These are phyloP conservation scores for Acacia pycnantha DNA, from an alignment of 331 rosid species.

Conservation along the genomic window DNA sequence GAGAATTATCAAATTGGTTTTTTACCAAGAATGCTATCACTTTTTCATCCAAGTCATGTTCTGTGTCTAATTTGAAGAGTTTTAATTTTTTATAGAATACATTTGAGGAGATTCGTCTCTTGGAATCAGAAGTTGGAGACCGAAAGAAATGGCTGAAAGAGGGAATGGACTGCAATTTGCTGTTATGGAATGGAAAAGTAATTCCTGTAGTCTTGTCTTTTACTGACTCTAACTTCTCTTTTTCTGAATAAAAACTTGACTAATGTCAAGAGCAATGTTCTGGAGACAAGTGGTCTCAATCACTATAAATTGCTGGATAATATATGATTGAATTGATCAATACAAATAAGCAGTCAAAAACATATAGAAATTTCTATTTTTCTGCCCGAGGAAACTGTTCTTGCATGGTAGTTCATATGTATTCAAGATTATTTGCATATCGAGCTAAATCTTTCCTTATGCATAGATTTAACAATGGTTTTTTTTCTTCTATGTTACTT, in stretches of 20 bases:
- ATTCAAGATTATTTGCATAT: not conserved
- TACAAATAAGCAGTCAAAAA: not conserved
- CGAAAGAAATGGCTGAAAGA: constrained; percentile 87
- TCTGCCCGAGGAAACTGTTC: not conserved
- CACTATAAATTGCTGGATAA: not conserved
- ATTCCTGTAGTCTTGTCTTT: not conserved
- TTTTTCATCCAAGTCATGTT: not conserved
- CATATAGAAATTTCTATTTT: not conserved
- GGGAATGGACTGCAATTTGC: constrained; percentile 93
- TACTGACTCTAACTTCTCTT: constrained; percentile 8
- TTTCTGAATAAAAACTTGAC: not conserved
- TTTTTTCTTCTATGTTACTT: not conserved
- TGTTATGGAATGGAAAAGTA: constrained; percentile 92
- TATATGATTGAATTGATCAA: not conserved
- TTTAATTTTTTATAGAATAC: constrained; percentile 54
- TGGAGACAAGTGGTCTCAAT: not conserved
- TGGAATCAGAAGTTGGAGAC: constrained; percentile 68
- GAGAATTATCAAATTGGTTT: constrained; percentile 16
- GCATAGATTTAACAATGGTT: not conserved
- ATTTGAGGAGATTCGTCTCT: constrained; percentile 78
- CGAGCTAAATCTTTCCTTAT: not conserved
- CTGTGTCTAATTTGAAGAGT: not conserved
- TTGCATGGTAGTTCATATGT: constrained; percentile 6
- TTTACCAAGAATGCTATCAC: constrained; percentile 20
- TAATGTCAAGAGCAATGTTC: not conserved